These are phyloP conservation scores for Cutaneotrichosporon curvatum DNA, from an alignment of 1,284 basidiomycete species.

Conservation along the genomic window DNA sequence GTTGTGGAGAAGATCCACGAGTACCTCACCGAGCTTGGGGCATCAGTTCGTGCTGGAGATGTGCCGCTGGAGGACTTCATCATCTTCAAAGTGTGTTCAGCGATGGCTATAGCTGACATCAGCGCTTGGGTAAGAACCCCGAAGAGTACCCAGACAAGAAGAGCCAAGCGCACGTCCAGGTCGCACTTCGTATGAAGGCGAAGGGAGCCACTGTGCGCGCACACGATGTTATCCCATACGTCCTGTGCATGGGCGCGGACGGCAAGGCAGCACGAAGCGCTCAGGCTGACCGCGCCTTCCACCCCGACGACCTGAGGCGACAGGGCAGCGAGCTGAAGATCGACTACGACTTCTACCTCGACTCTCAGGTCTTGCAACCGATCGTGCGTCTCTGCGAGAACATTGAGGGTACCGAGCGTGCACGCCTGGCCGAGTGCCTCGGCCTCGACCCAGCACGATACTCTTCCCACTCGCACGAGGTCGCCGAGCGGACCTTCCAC, in stretches of 20 bases:
- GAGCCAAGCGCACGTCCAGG: constrained; percentile 92
- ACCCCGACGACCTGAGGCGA: constrained; percentile 84
- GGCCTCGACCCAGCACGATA: constrained; percentile 87
- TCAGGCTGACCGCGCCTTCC: constrained; percentile 84
- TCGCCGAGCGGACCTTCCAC: constrained; percentile 64
- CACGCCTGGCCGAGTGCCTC: constrained; percentile 87
- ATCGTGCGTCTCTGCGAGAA: constrained; percentile 91
- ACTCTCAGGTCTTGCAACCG: constrained; percentile 86
- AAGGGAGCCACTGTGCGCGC: constrained; percentile 70
- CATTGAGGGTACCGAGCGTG: constrained; percentile 90
- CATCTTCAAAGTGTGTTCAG: constrained; percentile 67
- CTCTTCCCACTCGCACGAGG: constrained; percentile 50
- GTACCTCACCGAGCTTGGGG: constrained; percentile 67
- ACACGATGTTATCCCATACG: constrained; percentile 93
- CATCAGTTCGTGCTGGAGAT: constrained; percentile 68
- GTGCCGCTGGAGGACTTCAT: constrained; percentile 87
- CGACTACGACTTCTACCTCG: constrained; percentile 91
- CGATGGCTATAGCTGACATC: background rate
- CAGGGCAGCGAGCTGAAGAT: constrained; percentile 51
- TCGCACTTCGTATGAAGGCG: constrained; percentile 83
- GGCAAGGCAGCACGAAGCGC: constrained; percentile 66
- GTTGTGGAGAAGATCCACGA: constrained; percentile 92
- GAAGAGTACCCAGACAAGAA: constrained; percentile 95
- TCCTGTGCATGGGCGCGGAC: constrained; percentile 78
- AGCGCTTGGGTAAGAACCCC: constrained; percentile 89